These are phyloP conservation scores for Pyricularia pennisetigena DNA, from an alignment of 2,329 filamentous ascomycete genomes.

Conservation along the genomic window DNA sequence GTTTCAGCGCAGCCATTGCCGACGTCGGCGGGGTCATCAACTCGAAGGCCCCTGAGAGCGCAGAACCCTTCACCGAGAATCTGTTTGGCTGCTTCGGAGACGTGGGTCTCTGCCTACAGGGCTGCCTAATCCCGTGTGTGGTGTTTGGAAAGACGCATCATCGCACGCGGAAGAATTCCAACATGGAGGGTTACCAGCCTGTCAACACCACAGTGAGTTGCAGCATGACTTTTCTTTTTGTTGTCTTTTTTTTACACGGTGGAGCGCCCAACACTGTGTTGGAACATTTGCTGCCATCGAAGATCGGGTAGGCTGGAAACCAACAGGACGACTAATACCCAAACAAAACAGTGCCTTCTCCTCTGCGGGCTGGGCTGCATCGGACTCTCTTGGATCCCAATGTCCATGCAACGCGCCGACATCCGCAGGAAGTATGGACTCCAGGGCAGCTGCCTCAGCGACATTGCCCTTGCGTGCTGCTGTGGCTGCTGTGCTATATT, in stretches of 20 bases:
- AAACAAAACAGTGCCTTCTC: conserved; percentile 28
- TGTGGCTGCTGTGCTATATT: conserved; percentile 33
- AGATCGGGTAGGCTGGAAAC: too few species aligned
- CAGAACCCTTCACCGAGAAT: conserved; percentile 26
- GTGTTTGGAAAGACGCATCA: conserved; percentile 40
- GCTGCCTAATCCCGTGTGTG: conserved; percentile 35
- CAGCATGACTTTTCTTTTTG: too few species aligned
- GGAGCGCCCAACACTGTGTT: too few species aligned
- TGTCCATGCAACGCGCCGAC: conserved; percentile 33
- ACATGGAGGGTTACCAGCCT: conserved; percentile 32
- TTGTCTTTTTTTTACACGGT: too few species aligned
- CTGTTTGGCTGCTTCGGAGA: conserved; percentile 36
- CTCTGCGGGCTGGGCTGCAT: conserved; percentile 29
- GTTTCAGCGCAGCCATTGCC: conserved; percentile 32
- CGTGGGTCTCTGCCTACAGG: conserved; percentile 32
- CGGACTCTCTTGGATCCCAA: conserved; percentile 30
- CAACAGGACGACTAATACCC: too few species aligned
- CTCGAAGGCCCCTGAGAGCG: conserved; percentile 25
- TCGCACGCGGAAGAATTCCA: conserved; percentile 28
- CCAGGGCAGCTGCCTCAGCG: conserved; percentile 30
- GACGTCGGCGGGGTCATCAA: conserved; percentile 31
- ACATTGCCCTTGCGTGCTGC: conserved; percentile 32
- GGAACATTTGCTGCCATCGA: too few species aligned
- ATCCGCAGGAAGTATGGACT: conserved; percentile 35
- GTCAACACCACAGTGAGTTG: conserved; percentile 34